phyloP scores from a whole-genome alignment of 352 stramenopile genomes.

The Globisporangium orthogonon region DNA sequence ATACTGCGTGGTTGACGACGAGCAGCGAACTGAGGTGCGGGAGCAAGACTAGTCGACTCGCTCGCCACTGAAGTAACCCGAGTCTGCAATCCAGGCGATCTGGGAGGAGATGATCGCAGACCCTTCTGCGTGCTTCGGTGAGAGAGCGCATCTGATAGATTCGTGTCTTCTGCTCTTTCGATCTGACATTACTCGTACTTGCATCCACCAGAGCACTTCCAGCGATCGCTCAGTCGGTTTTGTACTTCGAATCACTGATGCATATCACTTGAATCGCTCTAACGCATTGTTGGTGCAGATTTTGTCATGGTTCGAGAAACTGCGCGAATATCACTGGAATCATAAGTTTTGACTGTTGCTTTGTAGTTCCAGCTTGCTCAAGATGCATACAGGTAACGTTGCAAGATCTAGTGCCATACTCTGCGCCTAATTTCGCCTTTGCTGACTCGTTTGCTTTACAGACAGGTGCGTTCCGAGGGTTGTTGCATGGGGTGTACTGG shows the following conservation, averaged over 20 bases:
- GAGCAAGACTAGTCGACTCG: neutral
- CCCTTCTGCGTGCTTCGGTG: constrained; percentile 73
- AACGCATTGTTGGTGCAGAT: constrained; percentile 24
- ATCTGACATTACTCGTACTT: constrained; percentile 1
- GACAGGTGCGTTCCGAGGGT: constrained; percentile 31
- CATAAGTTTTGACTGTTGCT: constrained; percentile 1
- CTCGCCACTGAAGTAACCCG: neutral
- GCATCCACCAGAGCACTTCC: constrained; percentile 48
- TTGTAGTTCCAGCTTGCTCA: constrained; percentile 76
- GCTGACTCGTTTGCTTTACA: constrained; percentile 16
- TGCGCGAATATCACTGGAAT: neutral
- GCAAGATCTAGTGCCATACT: neutral
- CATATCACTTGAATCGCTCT: neutral
- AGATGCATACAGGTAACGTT: constrained; percentile 60
- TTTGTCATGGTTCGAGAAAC: constrained; percentile 57
- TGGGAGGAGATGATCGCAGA: constrained; percentile 89
- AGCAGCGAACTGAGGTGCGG: constrained; percentile 8
- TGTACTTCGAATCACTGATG: neutral
- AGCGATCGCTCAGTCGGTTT: constrained; percentile 52
- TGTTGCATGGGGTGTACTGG: neutral
- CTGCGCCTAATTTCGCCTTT: too few species aligned
- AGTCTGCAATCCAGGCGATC: constrained; percentile 38
- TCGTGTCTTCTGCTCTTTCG: neutral
- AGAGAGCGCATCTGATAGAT: neutral
- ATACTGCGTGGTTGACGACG: neutral